Percentiles rank a stretch among this genome's conserved stretches.
Evolutionary conservation across 164 flowering plant genomes (phyloP).

Genomic region (Piper betle): DNA sequence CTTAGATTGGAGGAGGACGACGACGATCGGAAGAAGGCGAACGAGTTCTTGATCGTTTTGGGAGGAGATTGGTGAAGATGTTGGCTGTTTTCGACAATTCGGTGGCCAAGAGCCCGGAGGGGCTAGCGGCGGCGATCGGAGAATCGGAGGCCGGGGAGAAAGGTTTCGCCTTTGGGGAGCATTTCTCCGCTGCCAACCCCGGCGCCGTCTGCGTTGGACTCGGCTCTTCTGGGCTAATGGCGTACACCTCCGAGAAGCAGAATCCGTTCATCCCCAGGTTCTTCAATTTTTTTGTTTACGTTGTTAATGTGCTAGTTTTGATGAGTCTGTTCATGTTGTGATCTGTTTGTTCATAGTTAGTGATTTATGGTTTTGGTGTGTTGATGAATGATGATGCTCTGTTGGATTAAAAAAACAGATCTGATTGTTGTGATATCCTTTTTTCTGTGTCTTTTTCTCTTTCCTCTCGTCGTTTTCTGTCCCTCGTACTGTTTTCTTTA

Average conservation of each 20-base stretch:
- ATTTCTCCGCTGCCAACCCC: constrained; percentile 48
- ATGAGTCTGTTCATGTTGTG: no score
- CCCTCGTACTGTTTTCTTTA: no score
- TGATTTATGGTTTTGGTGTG: no score
- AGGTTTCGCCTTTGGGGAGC: constrained; percentile 42
- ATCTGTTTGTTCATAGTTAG: no score
- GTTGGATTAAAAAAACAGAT: no score
- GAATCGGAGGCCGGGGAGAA: constrained; percentile 34
- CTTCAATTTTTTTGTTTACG: neutral
- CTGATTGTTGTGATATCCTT: no score
- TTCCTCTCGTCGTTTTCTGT: no score
- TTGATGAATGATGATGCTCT: no score
- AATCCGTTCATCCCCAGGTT: constrained; percentile 91
- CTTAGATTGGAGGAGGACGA: no score
- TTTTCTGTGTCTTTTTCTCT: no score
- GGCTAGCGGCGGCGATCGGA: constrained; percentile 35
- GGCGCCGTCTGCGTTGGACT: constrained; percentile 54
- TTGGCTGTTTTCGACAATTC: constrained; percentile 78
- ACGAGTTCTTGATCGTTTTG: neutral
- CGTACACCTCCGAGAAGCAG: constrained; percentile 51
- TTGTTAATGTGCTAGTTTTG: no score
- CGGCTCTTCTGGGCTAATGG: constrained; percentile 43
- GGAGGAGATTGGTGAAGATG: constrained; percentile 29
- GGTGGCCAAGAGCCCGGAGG: constrained; percentile 83
- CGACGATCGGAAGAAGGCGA: no score